A percentile compares a stretch with the other conserved stretches of the same genome.
Evolutionary conservation across 73 alveolate species (phyloP).

Genomic region (Paramecium pentaurelia): DNA sequence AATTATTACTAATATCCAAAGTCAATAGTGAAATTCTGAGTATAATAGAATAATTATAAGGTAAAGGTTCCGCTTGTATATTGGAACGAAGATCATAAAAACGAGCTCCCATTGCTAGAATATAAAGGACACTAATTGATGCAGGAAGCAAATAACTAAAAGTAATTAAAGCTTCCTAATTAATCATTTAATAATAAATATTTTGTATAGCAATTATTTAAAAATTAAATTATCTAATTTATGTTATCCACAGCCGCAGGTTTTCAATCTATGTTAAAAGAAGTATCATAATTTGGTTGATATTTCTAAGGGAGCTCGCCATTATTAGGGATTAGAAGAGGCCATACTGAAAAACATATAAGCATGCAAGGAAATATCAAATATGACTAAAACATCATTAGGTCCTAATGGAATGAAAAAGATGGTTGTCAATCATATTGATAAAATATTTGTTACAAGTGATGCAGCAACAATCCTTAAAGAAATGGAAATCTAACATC

Average conservation of each 20-base stretch:
- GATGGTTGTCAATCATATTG: slow-evolving; percentile 95
- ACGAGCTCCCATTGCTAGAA: not conserved
- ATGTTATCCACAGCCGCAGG: slow-evolving; percentile 65
- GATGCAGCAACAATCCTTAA: slow-evolving; percentile 95
- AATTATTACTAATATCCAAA: not conserved
- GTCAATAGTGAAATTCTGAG: not conserved
- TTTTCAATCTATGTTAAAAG: slow-evolving; percentile 72
- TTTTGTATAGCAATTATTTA: not conserved
- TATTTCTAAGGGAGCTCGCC: slow-evolving; percentile 82
- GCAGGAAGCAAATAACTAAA: slow-evolving; percentile 40
- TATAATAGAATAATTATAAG: not conserved
- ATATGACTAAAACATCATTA: slow-evolving; percentile 96
- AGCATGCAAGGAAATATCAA: slow-evolving; percentile 93
- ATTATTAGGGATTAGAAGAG: slow-evolving; percentile 94
- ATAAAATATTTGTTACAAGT: slow-evolving; percentile 94
- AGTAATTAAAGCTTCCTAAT: slow-evolving; percentile 8
- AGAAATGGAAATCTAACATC: slow-evolving; percentile 97
- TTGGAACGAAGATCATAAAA: not conserved
- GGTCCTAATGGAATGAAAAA: slow-evolving; percentile 99
- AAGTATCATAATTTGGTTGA: slow-evolving; percentile 41
- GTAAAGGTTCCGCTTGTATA: not conserved
- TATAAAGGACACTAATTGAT: not conserved
- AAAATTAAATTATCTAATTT: slow-evolving; percentile 20
- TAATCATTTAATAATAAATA: not conserved
- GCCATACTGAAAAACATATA: slow-evolving; percentile 94